Base-by-base conservation (phyloP, 176 grass and related monocot genomes). In the Typha latifolia region DNA sequence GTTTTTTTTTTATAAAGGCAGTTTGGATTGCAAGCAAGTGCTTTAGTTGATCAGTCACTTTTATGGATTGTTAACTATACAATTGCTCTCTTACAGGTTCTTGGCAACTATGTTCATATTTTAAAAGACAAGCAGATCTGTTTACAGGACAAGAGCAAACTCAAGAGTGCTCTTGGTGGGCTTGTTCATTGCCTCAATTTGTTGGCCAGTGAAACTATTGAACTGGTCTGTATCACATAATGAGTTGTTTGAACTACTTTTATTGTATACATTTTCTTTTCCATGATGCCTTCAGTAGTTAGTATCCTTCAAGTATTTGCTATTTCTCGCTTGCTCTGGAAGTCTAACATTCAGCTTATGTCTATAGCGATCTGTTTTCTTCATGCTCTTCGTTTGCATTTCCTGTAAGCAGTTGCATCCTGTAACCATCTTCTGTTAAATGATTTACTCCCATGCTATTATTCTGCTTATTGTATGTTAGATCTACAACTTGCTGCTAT, bases 101-200 rank as follows among this genome's bases (percentile, higher is more conserved):
- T 97, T 68, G 82, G 85, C 65, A 85, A 90, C 66, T 97, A 89
- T 69, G 49, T 82, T 68, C 83, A 81, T 75, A 82, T 90, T 56
- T 74, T 97, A 64, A 92, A 76, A 78, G 92, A 87, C 22, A 75
- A 82, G 49, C 87, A 85, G 62, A 84, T 92, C 13, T 79, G 92
- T 79, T 75, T 97, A 52, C 85, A 89, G 79, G 94, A 97, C 49
- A 97, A 86, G 81, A 92, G 71, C 79, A 91, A 84, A 79, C 83
- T 97, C 62, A 92, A 82, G 51, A 87, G 77, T 82, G 75, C 82
- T 83, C 86, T 97, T 71, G 82, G 81, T 62, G 93, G 85, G 66
- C 94, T 97, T 70, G 69, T 64, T 47, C 88, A 84, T 16, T 97
- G 94, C 49, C 78, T 92, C 76, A 89, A 80, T 48, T 81, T 92